Evolutionary conservation across 495 filamentous ascomycete species (phyloP).

Genomic region (Hyaloscypha bicolor): DNA sequence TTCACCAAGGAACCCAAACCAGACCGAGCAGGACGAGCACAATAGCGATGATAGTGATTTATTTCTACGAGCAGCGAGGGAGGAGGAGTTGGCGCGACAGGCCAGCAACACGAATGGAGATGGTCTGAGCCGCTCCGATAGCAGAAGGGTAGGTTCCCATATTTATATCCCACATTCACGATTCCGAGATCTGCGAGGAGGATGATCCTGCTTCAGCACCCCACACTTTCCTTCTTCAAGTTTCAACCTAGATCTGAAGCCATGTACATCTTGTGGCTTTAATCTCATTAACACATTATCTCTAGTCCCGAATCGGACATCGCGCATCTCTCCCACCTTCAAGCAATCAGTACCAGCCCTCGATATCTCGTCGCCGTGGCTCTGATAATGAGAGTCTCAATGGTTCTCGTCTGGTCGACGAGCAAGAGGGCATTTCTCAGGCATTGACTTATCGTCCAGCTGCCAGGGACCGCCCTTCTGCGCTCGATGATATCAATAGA

Average conservation of each 20-base stretch:
- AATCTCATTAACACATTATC: conserved; percentile 26
- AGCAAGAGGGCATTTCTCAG: conserved; percentile 27
- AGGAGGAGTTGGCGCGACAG: conserved; percentile 49
- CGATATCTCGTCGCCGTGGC: conserved; percentile 27
- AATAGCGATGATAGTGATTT: conserved; percentile 48
- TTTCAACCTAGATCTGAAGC: conserved; percentile 15
- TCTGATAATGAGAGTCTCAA: conserved; percentile 25
- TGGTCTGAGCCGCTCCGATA: conserved; percentile 16
- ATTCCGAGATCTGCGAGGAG: not conserved
- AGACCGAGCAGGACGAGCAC: conserved; percentile 26
- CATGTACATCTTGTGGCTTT: conserved; percentile 16
- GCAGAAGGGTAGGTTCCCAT: conserved; percentile 24
- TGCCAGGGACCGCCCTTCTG: conserved; percentile 42
- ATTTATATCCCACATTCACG: not conserved
- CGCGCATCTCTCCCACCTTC: conserved; percentile 30
- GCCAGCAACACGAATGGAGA: conserved; percentile 17
- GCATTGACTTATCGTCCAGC: conserved; percentile 43
- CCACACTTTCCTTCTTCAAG: conserved; percentile 15
- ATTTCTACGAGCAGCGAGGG: conserved; percentile 55
- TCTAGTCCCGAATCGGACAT: conserved; percentile 31
- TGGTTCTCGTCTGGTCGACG: conserved; percentile 19
- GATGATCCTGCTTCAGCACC: not conserved
- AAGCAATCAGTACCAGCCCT: conserved; percentile 11
- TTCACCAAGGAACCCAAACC: conserved; percentile 2
- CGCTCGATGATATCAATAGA: conserved; percentile 49